These are phyloP conservation scores for Sporisorium iseilematis-ciliati DNA, from an alignment of 1,284 basidiomycete genomes.

Conservation along the genomic window DNA sequence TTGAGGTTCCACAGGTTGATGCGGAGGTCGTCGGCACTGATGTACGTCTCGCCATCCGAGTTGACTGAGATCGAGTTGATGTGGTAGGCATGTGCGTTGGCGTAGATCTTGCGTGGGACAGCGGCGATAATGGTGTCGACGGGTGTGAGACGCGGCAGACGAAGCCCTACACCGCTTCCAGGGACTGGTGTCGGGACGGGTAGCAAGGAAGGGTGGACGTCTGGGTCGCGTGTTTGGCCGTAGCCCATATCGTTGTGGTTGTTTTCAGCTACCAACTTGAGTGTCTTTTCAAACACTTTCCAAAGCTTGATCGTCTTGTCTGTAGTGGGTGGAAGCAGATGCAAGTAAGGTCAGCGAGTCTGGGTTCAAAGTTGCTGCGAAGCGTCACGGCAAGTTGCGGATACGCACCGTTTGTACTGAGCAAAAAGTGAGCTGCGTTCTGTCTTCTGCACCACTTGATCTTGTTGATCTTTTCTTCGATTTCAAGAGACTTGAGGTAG, in stretches of 20 bases:
- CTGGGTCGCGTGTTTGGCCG: conserved; percentile 45
- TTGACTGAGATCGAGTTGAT: conserved; percentile 99
- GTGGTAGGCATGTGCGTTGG: conserved; percentile 99
- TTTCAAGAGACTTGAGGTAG: conserved; percentile 99
- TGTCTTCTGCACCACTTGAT: conserved; percentile 99
- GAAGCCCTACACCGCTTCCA: conserved; percentile 58
- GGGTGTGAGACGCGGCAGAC: conserved; percentile 76
- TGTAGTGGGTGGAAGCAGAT: conserved; percentile 16
- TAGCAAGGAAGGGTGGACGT: conserved; percentile 55
- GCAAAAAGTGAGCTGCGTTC: conserved; percentile 94
- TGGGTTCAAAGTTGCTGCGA: conserved; percentile 36
- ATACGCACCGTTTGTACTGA: conserved; percentile 83
- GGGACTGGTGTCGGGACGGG: conserved; percentile 51
- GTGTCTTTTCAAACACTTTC: conserved; percentile 99
- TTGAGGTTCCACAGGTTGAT: conserved; percentile 99
- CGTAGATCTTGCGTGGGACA: conserved; percentile 97
- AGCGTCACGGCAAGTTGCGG: background rate
- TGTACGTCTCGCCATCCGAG: conserved; percentile 99
- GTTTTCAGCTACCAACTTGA: conserved; percentile 96
- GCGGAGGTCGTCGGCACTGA: conserved; percentile 95
- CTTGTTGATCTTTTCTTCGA: conserved; percentile 99
- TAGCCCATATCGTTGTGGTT: conserved; percentile 78
- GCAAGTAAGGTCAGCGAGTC: too few species aligned
- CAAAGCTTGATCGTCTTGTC: conserved; percentile 99
- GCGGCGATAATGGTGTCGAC: conserved; percentile 99